Evolutionary conservation across 2,329 filamentous ascomycete species (phyloP).

Genomic region (Pseudogymnoascus sp.): DNA sequence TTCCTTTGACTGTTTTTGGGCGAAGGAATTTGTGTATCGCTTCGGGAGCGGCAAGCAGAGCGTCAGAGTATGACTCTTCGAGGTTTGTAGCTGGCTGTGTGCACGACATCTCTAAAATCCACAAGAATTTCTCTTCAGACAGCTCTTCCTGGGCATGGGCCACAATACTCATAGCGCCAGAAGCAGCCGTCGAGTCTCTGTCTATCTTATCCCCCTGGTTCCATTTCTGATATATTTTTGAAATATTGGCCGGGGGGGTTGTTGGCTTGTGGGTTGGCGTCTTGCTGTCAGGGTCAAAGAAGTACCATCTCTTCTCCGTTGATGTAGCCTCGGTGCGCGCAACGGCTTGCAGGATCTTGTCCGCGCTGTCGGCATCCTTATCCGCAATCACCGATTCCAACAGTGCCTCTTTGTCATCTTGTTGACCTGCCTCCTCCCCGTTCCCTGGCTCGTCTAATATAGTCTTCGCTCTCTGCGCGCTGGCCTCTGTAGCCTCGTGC

Average conservation of each 20-base stretch:
- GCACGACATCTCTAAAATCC: not conserved
- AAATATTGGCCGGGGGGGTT: conserved; percentile 14
- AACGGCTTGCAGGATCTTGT: conserved; percentile 47
- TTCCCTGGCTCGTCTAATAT: conserved; percentile 23
- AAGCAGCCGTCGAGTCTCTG: not conserved
- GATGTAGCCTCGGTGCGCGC: conserved; percentile 51
- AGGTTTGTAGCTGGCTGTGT: not conserved
- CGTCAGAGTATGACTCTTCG: not conserved
- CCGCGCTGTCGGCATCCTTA: conserved; percentile 32
- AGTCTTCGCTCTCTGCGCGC: conserved; percentile 34
- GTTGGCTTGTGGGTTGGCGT: conserved; percentile 10
- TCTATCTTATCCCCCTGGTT: not conserved
- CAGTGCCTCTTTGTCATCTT: conserved; percentile 17
- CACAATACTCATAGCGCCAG: not conserved
- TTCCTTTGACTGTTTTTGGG: conserved; percentile 10
- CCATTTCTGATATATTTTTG: conserved; percentile 18
- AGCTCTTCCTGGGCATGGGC: not conserved
- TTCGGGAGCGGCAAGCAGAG: not conserved
- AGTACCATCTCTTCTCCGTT: conserved; percentile 44
- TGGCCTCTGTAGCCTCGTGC: conserved; percentile 51
- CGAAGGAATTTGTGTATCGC: not conserved
- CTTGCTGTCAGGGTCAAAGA: conserved; percentile 36
- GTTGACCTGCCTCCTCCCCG: conserved; percentile 20
- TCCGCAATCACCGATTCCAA: conserved; percentile 36
- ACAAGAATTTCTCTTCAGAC: not conserved